These are phyloP conservation scores for Cladophialophora psammophila DNA, from an alignment of 2,329 filamentous ascomycete genomes.

Conservation along the genomic window DNA sequence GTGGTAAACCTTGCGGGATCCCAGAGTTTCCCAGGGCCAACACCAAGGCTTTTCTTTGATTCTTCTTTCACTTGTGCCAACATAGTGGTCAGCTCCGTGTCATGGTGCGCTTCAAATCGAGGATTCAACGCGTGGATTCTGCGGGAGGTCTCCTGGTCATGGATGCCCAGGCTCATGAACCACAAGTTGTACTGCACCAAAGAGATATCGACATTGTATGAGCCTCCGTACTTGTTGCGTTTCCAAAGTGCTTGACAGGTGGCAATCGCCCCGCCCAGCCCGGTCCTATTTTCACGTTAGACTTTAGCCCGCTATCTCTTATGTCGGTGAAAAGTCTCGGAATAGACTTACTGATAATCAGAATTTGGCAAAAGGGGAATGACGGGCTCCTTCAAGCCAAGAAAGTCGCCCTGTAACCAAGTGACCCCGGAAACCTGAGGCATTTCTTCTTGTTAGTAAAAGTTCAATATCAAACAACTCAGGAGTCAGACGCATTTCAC, in stretches of 20 bases:
- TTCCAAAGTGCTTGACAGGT: conserved; percentile 62
- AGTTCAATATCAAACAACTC: too few species aligned
- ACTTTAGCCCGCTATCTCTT: too few species aligned
- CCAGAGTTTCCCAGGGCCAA: background rate
- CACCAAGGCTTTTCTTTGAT: background rate
- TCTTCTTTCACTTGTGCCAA: background rate
- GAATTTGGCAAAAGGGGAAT: conserved; percentile 60
- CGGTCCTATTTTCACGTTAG: too few species aligned
- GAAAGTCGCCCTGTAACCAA: conserved; percentile 46
- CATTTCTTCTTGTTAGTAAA: too few species aligned
- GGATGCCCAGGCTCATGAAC: background rate
- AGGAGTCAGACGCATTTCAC: too few species aligned
- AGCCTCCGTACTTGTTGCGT: background rate
- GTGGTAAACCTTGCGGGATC: background rate
- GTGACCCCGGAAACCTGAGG: conserved; percentile 45
- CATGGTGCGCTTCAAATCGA: background rate
- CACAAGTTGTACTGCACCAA: background rate
- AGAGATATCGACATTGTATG: background rate
- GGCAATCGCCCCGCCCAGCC: conserved; percentile 73
- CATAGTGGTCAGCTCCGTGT: background rate
- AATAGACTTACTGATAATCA: conserved; percentile 58
- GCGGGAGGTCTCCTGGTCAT: background rate
- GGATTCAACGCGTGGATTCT: background rate
- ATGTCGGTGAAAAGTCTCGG: too few species aligned
- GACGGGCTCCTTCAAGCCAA: conserved; percentile 45